Base-by-base conservation (phyloP, 2,329 filamentous ascomycete genomes). In the Trichophyton simii region DNA sequence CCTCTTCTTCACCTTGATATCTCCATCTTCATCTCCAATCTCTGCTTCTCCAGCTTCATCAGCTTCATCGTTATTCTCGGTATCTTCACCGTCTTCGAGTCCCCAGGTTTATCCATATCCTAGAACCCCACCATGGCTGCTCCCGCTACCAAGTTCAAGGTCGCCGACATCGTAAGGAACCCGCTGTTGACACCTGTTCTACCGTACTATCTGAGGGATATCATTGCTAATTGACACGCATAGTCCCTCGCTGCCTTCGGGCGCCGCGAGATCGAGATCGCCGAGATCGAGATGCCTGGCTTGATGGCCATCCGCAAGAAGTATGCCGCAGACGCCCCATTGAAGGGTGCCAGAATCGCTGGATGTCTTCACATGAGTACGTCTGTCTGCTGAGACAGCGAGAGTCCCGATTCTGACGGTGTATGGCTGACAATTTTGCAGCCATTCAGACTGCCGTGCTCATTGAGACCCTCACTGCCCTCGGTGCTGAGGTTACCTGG, bases 401-500 rank as follows among this genome's bases (percentile, higher is more conserved):
- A 3, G 6, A n/a, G 11, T 46, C 22, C 15, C 60, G 41, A 13
- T 44, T 15, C 18, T n/a, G 41, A 44, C 13, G 41, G n/a, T 44
- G 41, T 18, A 44, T 15, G 15, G 41, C 41, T 44, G 41, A 44
- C 41, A 44, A 55, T 52, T 20, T 20, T 67, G 13, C 65, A 86
- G 83, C 94, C 77, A 97, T 99, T 81, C 94, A 99, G 83, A 99
- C 94, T 68, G 94, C 94, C 71, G 94, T 99, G 74, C 87, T 99
- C 73, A 99, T 99, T 79, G 94, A 99, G 87, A 99, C 94, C 68
- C 87, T 99, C 75, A 88, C 83, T 72, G 82, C 87, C 69, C 90
- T 99, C 72, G 94, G 94, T 80, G 94, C 94, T 72, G 94, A 97
- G 85, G 88, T 97, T 72, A 99, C 94, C 75, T 97, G 94, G 94